A percentile compares a stretch with the other conserved stretches of the same genome.
These are phyloP conservation scores for Hypsizygus ulmarius DNA, from an alignment of 1,284 basidiomycete species.

Conservation along the genomic window DNA sequence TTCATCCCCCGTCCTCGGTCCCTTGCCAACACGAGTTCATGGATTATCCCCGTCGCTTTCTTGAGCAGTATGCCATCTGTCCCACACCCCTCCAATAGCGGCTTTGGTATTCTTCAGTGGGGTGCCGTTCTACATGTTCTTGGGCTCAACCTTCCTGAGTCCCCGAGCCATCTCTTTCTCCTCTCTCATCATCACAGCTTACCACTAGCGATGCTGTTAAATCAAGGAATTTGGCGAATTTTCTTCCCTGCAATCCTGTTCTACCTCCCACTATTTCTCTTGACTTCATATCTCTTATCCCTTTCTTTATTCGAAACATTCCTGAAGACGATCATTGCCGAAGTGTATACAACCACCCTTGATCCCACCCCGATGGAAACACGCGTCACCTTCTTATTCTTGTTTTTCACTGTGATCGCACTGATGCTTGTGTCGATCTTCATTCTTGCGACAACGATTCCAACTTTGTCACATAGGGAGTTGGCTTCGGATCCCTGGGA, in stretches of 20 bases:
- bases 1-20: conserved; percentile 28
- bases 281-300: conserved; percentile 43
- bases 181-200: conserved; percentile 34
- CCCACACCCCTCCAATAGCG: conserved; percentile 37
- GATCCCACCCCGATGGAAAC: conserved; percentile 43
- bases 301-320: conserved; percentile 38
- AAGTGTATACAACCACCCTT: conserved; percentile 1
- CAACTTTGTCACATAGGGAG: conserved; percentile 10
- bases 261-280: conserved; percentile 45
- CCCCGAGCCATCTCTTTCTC: conserved; percentile 44
- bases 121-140: conserved; percentile 40
- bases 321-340: conserved; percentile 10
- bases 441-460: conserved; percentile 25
- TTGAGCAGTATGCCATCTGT: conserved; percentile 30
- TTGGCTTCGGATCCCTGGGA: conserved; percentile 39
- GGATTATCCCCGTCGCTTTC: conserved; percentile 27
- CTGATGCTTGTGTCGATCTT: conserved; percentile 34
- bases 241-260: conserved; percentile 41
- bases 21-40: conserved; percentile 19
- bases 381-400: conserved; percentile 37
- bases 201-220: conserved; percentile 44
- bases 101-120: conserved; percentile 40
- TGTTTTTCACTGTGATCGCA: conserved; percentile 36
- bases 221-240: conserved; percentile 34
- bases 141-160: conserved; percentile 40